Percentiles rank a stretch among this genome's conserved stretches.
Evolutionary conservation across 495 filamentous ascomycete genomes (phyloP).

Genomic region (Aspergillus ostianus): DNA sequence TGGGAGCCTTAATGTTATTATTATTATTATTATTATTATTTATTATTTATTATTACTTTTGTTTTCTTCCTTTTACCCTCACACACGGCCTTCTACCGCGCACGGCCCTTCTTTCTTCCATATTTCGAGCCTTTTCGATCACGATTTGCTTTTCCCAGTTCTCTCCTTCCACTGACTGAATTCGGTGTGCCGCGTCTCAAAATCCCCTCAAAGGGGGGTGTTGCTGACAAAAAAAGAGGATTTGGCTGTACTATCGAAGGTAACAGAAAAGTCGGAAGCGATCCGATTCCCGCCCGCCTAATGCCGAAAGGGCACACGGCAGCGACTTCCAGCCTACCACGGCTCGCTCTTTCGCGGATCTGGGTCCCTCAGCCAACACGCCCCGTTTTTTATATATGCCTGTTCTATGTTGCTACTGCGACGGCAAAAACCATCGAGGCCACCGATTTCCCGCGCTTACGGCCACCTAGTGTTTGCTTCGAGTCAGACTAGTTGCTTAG

Average conservation of each 20-base stretch:
- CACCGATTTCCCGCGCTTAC: not conserved
- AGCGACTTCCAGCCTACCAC: constrained; percentile 41
- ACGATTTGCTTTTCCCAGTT: too few relatives aligned
- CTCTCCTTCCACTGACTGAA: too few relatives aligned
- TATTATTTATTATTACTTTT: too few relatives aligned
- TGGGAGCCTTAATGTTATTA: not conserved
- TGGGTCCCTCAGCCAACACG: constrained; percentile 15
- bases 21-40: too few relatives aligned
- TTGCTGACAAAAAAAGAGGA: not conserved
- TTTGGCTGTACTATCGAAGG: not conserved
- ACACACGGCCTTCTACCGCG: not conserved
- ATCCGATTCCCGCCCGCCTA: constrained; percentile 14
- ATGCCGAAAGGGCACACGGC: constrained; percentile 25
- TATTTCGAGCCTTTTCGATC: too few relatives aligned
- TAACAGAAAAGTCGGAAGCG: constrained; percentile 3
- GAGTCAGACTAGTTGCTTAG: not conserved
- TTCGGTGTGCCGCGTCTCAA: not conserved
- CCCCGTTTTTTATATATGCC: constrained; percentile 9
- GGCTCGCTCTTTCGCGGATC: constrained; percentile 16
- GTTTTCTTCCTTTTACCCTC: not conserved
- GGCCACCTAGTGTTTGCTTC: not conserved
- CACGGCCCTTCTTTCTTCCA: too few relatives aligned
- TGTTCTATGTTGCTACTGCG: constrained; percentile 13
- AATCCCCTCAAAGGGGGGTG: not conserved
- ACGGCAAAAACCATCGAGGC: constrained; percentile 1